Evolutionary conservation across 2,329 filamentous ascomycete species (phyloP).

Genomic region (Trichoderma afroharzianum): DNA sequence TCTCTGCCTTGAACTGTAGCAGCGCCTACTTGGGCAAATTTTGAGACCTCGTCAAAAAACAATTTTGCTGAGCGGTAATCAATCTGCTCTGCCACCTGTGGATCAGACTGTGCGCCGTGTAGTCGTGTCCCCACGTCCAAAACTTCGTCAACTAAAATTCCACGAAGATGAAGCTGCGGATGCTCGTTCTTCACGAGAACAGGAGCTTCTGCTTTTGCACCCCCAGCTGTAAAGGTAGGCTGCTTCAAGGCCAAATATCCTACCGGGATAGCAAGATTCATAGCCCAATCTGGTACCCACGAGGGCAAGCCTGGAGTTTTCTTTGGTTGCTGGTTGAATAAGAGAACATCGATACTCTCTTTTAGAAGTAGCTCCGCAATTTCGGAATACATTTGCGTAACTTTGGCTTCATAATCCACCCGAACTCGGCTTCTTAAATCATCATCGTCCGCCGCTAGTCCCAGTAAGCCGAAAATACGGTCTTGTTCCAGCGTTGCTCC

Average conservation of each 20-base stretch:
- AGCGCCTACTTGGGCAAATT: slow-evolving; percentile 20
- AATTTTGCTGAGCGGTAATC: slow-evolving; percentile 23
- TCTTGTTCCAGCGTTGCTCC: slow-evolving; percentile 29
- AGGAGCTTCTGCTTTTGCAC: background rate
- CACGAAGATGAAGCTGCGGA: slow-evolving; percentile 20
- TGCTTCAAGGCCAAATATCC: slow-evolving; percentile 25
- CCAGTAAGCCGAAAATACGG: slow-evolving; percentile 32
- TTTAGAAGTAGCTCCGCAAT: slow-evolving; percentile 23
- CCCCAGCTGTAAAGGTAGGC: slow-evolving; percentile 27
- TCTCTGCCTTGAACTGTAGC: too few relatives aligned
- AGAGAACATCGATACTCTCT: slow-evolving; percentile 27
- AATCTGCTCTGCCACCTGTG: slow-evolving; percentile 11
- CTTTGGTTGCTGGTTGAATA: slow-evolving; percentile 30
- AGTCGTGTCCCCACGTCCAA: slow-evolving; percentile 21
- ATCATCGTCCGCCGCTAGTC: slow-evolving; percentile 26
- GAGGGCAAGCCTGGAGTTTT: slow-evolving; percentile 26
- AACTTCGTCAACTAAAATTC: slow-evolving; percentile 25
- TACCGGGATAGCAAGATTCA: slow-evolving; percentile 26
- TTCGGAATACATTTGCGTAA: slow-evolving; percentile 22
- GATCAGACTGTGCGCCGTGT: slow-evolving; percentile 4
- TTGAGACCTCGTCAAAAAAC: slow-evolving; percentile 28
- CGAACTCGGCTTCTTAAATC: slow-evolving; percentile 13
- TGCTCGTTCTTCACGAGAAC: slow-evolving; percentile 12
- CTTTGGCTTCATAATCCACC: slow-evolving; percentile 19
- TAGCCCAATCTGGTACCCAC: slow-evolving; percentile 36